phyloP scores from a whole-genome alignment of 2,329 filamentous ascomycete species.

The Fusarium sacchari region DNA sequence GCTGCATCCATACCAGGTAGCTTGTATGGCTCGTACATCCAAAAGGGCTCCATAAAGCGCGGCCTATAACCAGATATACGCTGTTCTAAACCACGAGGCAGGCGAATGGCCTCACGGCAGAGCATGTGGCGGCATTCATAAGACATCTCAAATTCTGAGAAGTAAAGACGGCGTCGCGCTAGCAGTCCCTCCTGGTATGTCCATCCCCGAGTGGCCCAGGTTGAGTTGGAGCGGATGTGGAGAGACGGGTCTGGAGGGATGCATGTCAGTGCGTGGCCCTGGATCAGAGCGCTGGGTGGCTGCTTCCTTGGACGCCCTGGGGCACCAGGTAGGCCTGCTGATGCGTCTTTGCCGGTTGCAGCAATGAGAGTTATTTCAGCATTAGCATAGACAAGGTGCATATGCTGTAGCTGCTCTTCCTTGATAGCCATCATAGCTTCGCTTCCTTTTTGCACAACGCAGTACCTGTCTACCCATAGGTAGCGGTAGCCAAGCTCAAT shows the following conservation, averaged over 20 bases:
- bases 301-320: not conserved
- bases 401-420: not conserved
- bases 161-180: not conserved
- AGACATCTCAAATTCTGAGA: not conserved
- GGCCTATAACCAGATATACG: not conserved
- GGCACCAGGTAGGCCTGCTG: not conserved
- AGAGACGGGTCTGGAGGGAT: accelerated
- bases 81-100: not conserved
- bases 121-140: not conserved
- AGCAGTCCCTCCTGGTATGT: not conserved
- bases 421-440: accelerated
- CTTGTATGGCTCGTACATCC: not conserved
- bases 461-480: not conserved
- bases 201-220: not conserved
- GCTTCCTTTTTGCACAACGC: not conserved
- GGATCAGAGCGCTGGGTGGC: not conserved
- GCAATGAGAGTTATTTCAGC: not conserved
- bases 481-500: not conserved
- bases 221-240: not conserved
- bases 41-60: not conserved
- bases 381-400: not conserved
- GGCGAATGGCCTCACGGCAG: not conserved
- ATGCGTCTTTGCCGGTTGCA: not conserved
- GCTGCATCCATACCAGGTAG: not conserved
- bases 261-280: accelerated